Base-by-base conservation (phyloP, 495 filamentous ascomycete species). In the Penicillium tannophilum region DNA sequence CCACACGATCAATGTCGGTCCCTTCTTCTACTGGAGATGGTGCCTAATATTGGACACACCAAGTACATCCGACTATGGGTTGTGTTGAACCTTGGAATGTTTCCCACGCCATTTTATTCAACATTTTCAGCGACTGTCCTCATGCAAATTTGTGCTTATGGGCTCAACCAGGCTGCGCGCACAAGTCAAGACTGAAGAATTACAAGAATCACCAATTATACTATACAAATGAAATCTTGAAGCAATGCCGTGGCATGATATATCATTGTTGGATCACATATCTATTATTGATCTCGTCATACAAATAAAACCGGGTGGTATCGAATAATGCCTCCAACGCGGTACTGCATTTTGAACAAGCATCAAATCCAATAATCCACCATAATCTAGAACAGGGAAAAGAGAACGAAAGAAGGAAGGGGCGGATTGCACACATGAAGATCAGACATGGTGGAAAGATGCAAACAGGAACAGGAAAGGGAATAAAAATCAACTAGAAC, bases 241-340 rank as follows among this genome's bases (percentile, higher is more conserved):
- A 42, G n/a, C n/a, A n/a, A 46, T 28, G 24, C 19, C 3, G 52
- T 53, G 28, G 54, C 54, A 31, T 48, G 9, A 50, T 58, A 46
- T 57, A 54, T 63, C 63, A 61, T 66, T 59, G 54, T 44, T 53
- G 39, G 49, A 61, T 52, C 51, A 56, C 43, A 61, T 50, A 54
- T 66, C 61, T 61, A 66, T 66, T 63, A 55, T 54, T 59, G 60
- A 63, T 57, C 53, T 59, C 36, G 48, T 55, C 53, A 58, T 54
- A 30, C 24, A 28, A 54, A 57, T 11, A 44, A 41, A 26, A 33
- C 35, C 55, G 26, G 26, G 50, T 66, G 57, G 60, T 62, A 67
- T 62, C 61, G 54, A 64, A 36, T 14, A 54, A 41, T 20, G 28
- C 39, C 43, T 28, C 24, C 44, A 17, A 31, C 20, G 46, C 36